Evolutionary conservation across 805 yeast genomes (phyloP).

Genomic region (Metschnikowia arizonensis): DNA sequence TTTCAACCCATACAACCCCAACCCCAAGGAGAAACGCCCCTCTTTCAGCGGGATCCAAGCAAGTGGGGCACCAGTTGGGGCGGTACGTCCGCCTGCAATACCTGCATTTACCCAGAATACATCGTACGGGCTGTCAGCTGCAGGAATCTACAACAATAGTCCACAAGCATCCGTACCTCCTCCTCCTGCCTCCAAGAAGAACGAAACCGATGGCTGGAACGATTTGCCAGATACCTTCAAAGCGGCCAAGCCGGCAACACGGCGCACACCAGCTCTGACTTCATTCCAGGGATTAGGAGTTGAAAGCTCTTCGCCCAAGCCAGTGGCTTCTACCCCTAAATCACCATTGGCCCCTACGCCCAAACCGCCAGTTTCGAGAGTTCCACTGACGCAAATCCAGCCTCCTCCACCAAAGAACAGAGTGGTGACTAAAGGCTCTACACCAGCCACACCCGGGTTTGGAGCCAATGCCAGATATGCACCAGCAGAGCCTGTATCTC

Average conservation of each 20-base stretch:
- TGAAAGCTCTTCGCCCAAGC: background rate
- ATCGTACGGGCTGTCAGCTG: background rate
- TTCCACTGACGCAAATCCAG: background rate
- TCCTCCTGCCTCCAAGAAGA: conserved; percentile 23
- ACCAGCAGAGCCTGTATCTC: conserved; percentile 22
- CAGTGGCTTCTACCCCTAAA: conserved; percentile 4
- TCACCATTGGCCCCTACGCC: background rate
- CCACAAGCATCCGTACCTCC: conserved; percentile 8
- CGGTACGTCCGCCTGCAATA: conserved; percentile 15
- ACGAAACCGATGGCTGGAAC: conserved; percentile 67
- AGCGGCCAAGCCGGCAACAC: conserved; percentile 27
- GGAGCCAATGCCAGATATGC: conserved; percentile 14
- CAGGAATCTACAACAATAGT: background rate
- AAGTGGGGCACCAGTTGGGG: conserved; percentile 8
- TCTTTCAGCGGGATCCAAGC: conserved; percentile 5
- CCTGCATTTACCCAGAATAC: conserved; percentile 11
- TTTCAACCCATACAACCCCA: conserved; percentile 15
- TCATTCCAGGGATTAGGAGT: conserved; percentile 17
- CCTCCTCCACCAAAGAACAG: conserved; percentile 15
- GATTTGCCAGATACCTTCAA: conserved; percentile 56
- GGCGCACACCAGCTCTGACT: conserved; percentile 45
- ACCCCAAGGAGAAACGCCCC: conserved; percentile 10
- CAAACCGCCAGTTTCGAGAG: background rate
- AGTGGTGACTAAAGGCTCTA: conserved; percentile 6
- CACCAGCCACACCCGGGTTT: conserved; percentile 7